These are phyloP conservation scores for Neonothopanus nambi DNA, from an alignment of 1,284 basidiomycete genomes.

Conservation along the genomic window DNA sequence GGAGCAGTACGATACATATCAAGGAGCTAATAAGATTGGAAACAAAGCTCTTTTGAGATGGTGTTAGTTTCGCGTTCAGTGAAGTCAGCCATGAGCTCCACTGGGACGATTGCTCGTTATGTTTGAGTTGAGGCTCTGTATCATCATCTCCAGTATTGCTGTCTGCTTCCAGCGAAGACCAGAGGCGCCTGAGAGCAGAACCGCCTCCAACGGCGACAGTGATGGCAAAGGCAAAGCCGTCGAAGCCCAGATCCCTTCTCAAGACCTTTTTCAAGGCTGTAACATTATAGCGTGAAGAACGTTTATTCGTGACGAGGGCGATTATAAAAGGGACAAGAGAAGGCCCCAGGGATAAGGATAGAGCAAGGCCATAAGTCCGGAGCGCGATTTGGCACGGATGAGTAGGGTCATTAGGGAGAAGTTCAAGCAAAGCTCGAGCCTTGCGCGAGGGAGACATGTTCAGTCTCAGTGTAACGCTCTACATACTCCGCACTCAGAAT, in stretches of 20 bases:
- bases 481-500: no score
- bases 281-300: slow-evolving; percentile 7
- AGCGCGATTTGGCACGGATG: slow-evolving; percentile 62
- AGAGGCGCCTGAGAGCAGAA: slow-evolving; percentile 47
- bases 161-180: slow-evolving; percentile 36
- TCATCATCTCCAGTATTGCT: no score
- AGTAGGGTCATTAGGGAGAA: slow-evolving; percentile 34
- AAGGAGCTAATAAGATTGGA: slow-evolving; percentile 59
- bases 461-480: no score
- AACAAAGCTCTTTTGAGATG: slow-evolving; percentile 53
- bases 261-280: slow-evolving; percentile 43
- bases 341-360: slow-evolving; percentile 67
- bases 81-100: slow-evolving; percentile 10
- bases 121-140: slow-evolving; percentile 4
- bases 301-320: slow-evolving; percentile 27
- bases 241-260: slow-evolving; percentile 52
- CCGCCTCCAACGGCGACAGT: slow-evolving; percentile 66
- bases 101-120: not conserved
- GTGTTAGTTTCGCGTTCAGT: slow-evolving; percentile 27
- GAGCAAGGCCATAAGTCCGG: slow-evolving; percentile 66
- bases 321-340: slow-evolving; percentile 54
- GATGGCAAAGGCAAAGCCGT: slow-evolving; percentile 69
- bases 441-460: no score
- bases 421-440: slow-evolving; percentile 15
- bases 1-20: slow-evolving; percentile 56